These are phyloP conservation scores for Astrothelium macrocarpum DNA, from an alignment of 495 filamentous ascomycete species.

Conservation along the genomic window DNA sequence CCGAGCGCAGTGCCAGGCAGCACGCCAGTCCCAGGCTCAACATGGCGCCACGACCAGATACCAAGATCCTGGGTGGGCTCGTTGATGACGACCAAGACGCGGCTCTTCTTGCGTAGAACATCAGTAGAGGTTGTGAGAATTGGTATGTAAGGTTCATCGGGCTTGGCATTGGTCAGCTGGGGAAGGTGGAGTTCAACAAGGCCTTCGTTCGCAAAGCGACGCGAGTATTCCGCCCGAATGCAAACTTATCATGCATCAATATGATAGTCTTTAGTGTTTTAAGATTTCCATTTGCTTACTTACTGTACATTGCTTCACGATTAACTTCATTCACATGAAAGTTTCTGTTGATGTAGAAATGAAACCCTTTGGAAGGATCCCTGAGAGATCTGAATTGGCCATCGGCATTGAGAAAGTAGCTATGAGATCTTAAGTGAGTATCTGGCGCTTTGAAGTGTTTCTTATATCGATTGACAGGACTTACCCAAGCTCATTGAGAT, in stretches of 20 bases:
- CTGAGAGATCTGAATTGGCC: conserved; percentile 48
- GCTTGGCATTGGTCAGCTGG: conserved; percentile 29
- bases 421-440: neutral
- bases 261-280: neutral
- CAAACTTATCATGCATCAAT: conserved; percentile 39
- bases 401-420: conserved; percentile 40
- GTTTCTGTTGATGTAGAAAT: conserved; percentile 42
- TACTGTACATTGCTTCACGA: conserved; percentile 53
- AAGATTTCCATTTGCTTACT: neutral
- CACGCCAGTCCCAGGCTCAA: conserved; percentile 50
- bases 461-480: conserved; percentile 15
- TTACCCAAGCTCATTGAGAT: conserved; percentile 63
- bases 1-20: conserved; percentile 55
- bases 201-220: conserved; percentile 23
- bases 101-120: conserved; percentile 47
- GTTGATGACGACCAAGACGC: conserved; percentile 67
- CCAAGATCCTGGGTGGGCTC: conserved; percentile 63
- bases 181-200: conserved; percentile 54
- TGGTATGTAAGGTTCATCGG: conserved; percentile 48
- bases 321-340: conserved; percentile 47
- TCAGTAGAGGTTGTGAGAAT: conserved; percentile 50
- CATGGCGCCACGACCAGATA: conserved; percentile 58
- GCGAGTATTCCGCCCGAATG: conserved; percentile 40
- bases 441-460: conserved; percentile 8
- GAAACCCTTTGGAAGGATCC: conserved; percentile 10